Evolutionary conservation across 768 basidiomycete species (phyloP).

Genomic region (Phylloporus arenicola): DNA sequence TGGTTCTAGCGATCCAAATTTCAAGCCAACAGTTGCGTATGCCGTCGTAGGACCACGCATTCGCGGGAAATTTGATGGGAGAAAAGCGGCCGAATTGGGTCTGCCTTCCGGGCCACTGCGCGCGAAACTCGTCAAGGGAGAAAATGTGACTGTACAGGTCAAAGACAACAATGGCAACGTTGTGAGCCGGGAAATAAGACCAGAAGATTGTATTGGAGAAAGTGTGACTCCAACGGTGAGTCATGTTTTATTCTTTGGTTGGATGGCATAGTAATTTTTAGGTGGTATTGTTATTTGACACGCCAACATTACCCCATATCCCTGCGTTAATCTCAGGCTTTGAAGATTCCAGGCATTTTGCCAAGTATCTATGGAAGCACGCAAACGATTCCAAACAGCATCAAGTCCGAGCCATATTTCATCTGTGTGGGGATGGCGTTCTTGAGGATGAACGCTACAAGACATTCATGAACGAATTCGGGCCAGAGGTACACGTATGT

Average conservation of each 20-base stretch:
- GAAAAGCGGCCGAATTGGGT: slow-evolving; percentile 58
- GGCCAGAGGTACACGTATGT: slow-evolving; percentile 55
- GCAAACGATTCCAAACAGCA: slow-evolving; percentile 38
- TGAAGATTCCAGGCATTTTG: slow-evolving; percentile 41
- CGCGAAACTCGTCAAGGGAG: slow-evolving; percentile 58
- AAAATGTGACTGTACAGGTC: slow-evolving; percentile 52
- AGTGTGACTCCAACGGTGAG: slow-evolving; percentile 46
- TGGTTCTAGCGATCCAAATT: slow-evolving; percentile 11
- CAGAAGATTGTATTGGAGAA: slow-evolving; percentile 58
- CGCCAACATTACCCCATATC: slow-evolving; percentile 58
- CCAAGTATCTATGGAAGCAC: slow-evolving; percentile 41
- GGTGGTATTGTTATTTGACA: slow-evolving; percentile 66
- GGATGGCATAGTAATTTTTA: slow-evolving; percentile 19
- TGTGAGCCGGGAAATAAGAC: slow-evolving; percentile 45
- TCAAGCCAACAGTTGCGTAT: slow-evolving; percentile 43
- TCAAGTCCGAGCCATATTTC: slow-evolving; percentile 51
- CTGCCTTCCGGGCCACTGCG: slow-evolving; percentile 56
- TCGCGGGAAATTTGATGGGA: slow-evolving; percentile 68
- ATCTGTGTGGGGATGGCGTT: slow-evolving; percentile 67
- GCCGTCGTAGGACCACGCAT: slow-evolving; percentile 47
- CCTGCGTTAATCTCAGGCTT: slow-evolving; percentile 46
- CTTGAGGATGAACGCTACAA: slow-evolving; percentile 65
- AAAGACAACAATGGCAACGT: slow-evolving; percentile 39
- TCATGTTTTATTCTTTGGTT: neutral
- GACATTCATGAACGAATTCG: slow-evolving; percentile 67